Evolutionary conservation across 192 early-diverging fungal genomes (phyloP), one percentile per base, ranked within the genome.

Genomic region (Backusella circina): DNA sequence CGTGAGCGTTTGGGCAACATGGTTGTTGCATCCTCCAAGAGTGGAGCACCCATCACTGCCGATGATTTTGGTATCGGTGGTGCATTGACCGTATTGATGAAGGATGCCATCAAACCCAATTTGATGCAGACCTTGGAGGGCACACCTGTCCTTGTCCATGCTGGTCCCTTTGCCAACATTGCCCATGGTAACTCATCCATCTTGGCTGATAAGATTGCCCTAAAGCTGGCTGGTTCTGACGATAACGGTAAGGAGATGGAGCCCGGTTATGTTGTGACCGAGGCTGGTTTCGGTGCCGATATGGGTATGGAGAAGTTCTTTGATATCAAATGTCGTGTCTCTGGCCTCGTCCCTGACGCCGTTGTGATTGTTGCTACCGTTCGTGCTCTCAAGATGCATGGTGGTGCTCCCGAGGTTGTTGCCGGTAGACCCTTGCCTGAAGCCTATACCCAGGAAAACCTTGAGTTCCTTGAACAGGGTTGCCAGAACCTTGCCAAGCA

Each of bases 291-390:
- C 79, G 98, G 98, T 28, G 98, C 98, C 10, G 98, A 99, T 84
- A 99, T 99, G 84, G 98, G 98, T 39, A 97, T 98, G 93, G 98
- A 99, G 76, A 99, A 99, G 84, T 95, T 95, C 85, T 96, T 98
- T 86, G 93, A 99, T 86, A 98, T 99, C 86, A 99, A 99, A 83
- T 99, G 98, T 82, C 91, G 98, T 57, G 84, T 87, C 10, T 95
- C 93, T 21, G 94, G 93, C 30, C 85, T 99, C 12, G 83, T 93
- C 16, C 98, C 98, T 38, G 90, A 97, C 74, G 90, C 89, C 39
- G 98, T 95, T 21, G 96, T 98, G 30, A 89, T 99, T 32, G 97
- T 98, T 47, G 92, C 97, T 16, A 99, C 98, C 5, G 90, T 98
- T 9, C 91, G 93, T 67, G 94, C 96, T 13, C 86, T 99, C 41